Base-by-base conservation (phyloP, 345 rosid genomes). In the Passiflora organensis region DNA sequence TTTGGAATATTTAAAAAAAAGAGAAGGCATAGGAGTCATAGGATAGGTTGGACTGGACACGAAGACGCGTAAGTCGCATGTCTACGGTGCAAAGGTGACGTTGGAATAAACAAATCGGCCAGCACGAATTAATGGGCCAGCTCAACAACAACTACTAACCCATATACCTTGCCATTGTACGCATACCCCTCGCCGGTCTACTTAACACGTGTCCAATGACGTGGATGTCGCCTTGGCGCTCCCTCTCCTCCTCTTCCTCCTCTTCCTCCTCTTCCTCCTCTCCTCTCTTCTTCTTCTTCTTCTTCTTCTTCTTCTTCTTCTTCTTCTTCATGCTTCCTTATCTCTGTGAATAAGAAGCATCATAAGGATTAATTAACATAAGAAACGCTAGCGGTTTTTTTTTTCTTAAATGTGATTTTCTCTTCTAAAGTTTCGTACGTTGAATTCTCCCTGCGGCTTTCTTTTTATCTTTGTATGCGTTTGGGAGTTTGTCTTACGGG, bases 161-260 rank as follows among this genome's bases (percentile, higher is more conserved):
- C 55, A 66, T 80, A 80, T 77, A 66, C 71, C 54, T 79, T n/a
- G n/a, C 73, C 83, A 66, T 46, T 64, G 59, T 72, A 73, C 48
- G 59, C 61, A 59, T 77, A 74, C 72, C 59, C 53, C 51, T 64
- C 11, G 64, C 56, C 21, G n/a, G n/a, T 59, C 16, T 61, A 62
- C 66, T 38, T 61, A 86, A 85, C 96, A 64, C 68, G 89, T 81
- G 87, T 83, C 42, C 22, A 66, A 48, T 91, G 97, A 91, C 91
- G 94, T 87, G 96, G 87, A 68, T 69, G 74, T 71, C 80, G 82
- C 76, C 76, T 65, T 84, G 77, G 78, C 91, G 79, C 87, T 72
- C 82, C 72, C 63, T 46, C 50, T 56, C 55, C 52, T 78, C 91
- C 38, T 47, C 66, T 68, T 50, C 56, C 43, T 48, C 65, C 45